Conservation (phyloP, 371 early-diverging fungal genomes). For the Syncephalastrum monosporum region DNA sequence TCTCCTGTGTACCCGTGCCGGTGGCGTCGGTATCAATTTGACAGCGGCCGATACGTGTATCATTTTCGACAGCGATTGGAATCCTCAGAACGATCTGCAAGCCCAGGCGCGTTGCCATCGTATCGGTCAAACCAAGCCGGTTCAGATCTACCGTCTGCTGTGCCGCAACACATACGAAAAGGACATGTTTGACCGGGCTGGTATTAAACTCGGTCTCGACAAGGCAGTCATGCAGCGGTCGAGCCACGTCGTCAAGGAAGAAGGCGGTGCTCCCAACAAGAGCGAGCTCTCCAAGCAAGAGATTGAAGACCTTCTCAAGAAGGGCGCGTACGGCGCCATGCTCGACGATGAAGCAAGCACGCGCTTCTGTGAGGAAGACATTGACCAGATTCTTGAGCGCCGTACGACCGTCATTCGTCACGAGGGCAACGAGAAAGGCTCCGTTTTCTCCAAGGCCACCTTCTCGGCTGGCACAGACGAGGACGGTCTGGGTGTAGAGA, state of each 20-base stretch:
- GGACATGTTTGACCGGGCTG: constrained; percentile 96
- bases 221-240: constrained; percentile 80
- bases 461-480: constrained; percentile 64
- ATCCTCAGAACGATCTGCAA: constrained; percentile 96
- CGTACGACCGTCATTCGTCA: constrained; percentile 89
- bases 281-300: constrained; percentile 73
- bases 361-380: constrained; percentile 95
- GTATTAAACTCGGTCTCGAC: constrained; percentile 92
- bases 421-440: constrained; percentile 72
- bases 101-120: constrained; percentile 94
- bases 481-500: constrained; percentile 62
- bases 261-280: constrained; percentile 26
- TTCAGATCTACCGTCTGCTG: constrained; percentile 86
- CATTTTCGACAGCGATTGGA: constrained; percentile 97
- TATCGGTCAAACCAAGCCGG: constrained; percentile 94
- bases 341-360: constrained; percentile 86
- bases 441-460: constrained; percentile 93
- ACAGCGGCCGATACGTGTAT: constrained; percentile 94
- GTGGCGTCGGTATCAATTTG: constrained; percentile 95
- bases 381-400: constrained; percentile 92
- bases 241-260: constrained; percentile 37
- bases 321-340: constrained; percentile 91
- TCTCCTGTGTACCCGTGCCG: constrained; percentile 85
- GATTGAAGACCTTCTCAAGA: constrained; percentile 86
- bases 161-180: constrained; percentile 93